Conservation (phyloP, 441 rosid genomes). For the Cnidoscolus chayamansa region DNA sequence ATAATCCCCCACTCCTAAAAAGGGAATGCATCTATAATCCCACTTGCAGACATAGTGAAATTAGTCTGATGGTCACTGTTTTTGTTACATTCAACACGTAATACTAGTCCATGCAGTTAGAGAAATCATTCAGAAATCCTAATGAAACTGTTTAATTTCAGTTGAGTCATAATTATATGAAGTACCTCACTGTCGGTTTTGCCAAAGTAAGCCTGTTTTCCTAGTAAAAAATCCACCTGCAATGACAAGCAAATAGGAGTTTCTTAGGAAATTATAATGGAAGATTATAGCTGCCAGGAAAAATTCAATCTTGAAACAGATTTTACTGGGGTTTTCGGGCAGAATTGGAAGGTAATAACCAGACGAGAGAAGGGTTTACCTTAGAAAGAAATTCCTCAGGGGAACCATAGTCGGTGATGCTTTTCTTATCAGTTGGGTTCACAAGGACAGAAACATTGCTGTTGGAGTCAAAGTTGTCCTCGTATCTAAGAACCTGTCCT, state of each 20-base stretch:
- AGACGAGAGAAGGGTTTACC: slow-evolving; percentile 30
- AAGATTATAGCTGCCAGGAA: too few relatives aligned
- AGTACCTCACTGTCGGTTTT: slow-evolving; percentile 74
- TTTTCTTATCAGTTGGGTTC: slow-evolving; percentile 83
- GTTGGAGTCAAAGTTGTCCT: slow-evolving; percentile 86
- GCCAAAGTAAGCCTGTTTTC: slow-evolving; percentile 75
- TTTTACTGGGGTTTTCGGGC: too few relatives aligned
- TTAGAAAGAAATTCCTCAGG: slow-evolving; percentile 79
- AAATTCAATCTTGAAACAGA: too few relatives aligned
- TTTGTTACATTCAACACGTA: too few relatives aligned
- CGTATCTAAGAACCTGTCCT: slow-evolving; percentile 85
- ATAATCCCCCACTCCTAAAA: too few relatives aligned
- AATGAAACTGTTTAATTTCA: neutral
- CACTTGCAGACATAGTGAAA: too few relatives aligned
- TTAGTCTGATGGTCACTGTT: too few relatives aligned
- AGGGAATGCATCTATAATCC: too few relatives aligned
- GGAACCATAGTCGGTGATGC: slow-evolving; percentile 81
- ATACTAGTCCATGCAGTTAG: too few relatives aligned
- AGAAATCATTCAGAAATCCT: too few relatives aligned
- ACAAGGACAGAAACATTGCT: slow-evolving; percentile 66
- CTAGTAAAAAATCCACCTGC: slow-evolving; percentile 82
- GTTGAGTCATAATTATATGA: neutral
- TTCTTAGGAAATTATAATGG: too few relatives aligned
- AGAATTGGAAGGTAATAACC: too few relatives aligned
- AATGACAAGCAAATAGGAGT: neutral